phyloP scores from a whole-genome alignment of 768 basidiomycete species.

The Pholiota conissans region DNA sequence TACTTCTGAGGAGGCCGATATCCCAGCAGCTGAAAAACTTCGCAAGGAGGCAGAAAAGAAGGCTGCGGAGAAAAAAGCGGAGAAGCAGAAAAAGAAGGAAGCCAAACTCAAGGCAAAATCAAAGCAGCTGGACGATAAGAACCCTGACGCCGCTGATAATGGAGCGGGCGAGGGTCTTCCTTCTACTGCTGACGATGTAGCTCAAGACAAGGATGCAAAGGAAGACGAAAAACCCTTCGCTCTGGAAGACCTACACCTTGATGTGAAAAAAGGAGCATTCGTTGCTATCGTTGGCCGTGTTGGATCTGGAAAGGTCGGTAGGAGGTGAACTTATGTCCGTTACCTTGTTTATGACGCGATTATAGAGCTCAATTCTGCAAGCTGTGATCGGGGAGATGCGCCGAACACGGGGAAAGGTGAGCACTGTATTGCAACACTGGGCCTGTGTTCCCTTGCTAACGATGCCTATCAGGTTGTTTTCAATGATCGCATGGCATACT shows the following conservation, averaged over 20 bases:
- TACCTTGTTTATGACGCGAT: too few species aligned
- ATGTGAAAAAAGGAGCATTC: constrained; percentile 55
- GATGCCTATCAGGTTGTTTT: constrained; percentile 41
- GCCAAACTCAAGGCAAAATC: constrained; percentile 8
- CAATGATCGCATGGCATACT: constrained; percentile 56
- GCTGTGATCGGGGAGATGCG: constrained; percentile 71
- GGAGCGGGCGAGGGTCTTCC: constrained; percentile 1
- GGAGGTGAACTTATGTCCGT: too few species aligned
- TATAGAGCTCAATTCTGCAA: constrained; percentile 55
- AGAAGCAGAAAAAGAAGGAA: constrained; percentile 14
- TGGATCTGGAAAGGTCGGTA: constrained; percentile 65
- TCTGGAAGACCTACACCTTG: constrained; percentile 45
- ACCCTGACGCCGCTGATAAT: neutral
- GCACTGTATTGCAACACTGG: neutral
- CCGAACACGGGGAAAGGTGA: constrained; percentile 53
- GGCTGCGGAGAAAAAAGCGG: constrained; percentile 18
- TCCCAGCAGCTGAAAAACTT: constrained; percentile 8
- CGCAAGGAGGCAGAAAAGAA: constrained; percentile 14
- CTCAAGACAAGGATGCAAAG: neutral
- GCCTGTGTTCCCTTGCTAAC: neutral
- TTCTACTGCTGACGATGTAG: constrained; percentile 5
- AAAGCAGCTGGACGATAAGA: neutral
- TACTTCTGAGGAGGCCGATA: constrained; percentile 17
- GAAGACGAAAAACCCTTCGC: constrained; percentile 50
- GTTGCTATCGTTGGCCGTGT: constrained; percentile 76